Percentiles rank a stretch among this genome's conserved stretches.
Evolutionary conservation across 306 rosid species (phyloP).

Genomic region (Senna tora): DNA sequence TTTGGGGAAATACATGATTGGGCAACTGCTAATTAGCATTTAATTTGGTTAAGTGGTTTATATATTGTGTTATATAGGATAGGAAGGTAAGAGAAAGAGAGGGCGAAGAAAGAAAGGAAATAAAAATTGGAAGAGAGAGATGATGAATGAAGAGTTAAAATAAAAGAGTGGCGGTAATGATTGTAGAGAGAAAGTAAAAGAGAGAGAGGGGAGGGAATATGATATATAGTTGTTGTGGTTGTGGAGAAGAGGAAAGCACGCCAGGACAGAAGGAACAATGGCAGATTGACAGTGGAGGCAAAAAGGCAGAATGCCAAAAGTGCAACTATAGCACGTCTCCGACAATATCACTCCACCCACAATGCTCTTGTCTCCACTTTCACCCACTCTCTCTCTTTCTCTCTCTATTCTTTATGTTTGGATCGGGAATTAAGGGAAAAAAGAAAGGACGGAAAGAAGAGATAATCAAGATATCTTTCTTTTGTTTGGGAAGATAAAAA

Average conservation of each 20-base stretch:
- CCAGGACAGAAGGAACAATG: slow-evolving; percentile 3
- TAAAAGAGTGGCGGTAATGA: slow-evolving; percentile 34
- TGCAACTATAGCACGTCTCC: slow-evolving; percentile 54
- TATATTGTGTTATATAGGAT: neutral
- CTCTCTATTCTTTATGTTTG: too few species aligned
- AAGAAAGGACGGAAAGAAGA: too few species aligned
- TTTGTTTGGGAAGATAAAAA: too few species aligned
- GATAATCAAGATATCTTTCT: too few species aligned
- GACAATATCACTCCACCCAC: slow-evolving; percentile 47
- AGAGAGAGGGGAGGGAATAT: too few species aligned
- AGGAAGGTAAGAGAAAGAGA: neutral
- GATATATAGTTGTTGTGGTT: neutral
- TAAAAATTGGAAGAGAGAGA: neutral
- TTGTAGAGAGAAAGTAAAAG: slow-evolving; percentile 11
- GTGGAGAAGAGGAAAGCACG: slow-evolving; percentile 23
- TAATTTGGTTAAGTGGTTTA: too few species aligned
- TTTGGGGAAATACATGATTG: too few species aligned
- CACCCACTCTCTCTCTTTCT: neutral
- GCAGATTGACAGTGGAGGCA: slow-evolving; percentile 24
- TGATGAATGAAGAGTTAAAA: neutral
- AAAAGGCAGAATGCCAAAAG: slow-evolving; percentile 36
- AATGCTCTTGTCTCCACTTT: slow-evolving; percentile 51
- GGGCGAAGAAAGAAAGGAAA: neutral
- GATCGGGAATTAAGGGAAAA: too few species aligned
- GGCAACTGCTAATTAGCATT: too few species aligned